These are phyloP conservation scores for Mallotus nudiflorus DNA, from an alignment of 345 rosid genomes.

Conservation along the genomic window DNA sequence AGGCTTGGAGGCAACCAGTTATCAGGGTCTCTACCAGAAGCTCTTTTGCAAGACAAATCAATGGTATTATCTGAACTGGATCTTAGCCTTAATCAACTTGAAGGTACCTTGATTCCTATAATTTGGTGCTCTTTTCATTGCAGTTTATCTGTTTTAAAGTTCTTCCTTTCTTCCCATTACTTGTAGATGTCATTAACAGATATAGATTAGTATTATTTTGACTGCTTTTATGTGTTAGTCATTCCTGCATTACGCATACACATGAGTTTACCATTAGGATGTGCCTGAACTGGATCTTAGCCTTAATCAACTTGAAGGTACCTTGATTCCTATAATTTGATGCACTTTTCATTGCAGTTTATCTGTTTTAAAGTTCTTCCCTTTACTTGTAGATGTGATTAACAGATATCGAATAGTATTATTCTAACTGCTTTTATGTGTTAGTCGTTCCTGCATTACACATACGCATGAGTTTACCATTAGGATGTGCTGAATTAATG, in stretches of 20 bases:
- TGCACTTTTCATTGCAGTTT: too few relatives aligned
- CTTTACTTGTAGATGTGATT: too few relatives aligned
- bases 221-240: too few relatives aligned
- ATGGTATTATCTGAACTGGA: slow-evolving; percentile 78
- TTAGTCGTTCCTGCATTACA: slow-evolving; percentile 3
- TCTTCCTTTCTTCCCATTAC: too few relatives aligned
- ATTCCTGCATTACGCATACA: slow-evolving; percentile 4
- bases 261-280: not conserved
- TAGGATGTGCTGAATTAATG: not conserved
- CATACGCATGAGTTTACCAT: not conserved
- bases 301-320: slow-evolving; percentile 81
- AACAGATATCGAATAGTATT: too few relatives aligned
- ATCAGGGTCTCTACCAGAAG: slow-evolving; percentile 63
- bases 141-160: too few relatives aligned
- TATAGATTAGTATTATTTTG: too few relatives aligned
- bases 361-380: too few relatives aligned
- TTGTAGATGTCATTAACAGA: too few relatives aligned
- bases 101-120: slow-evolving; percentile 50
- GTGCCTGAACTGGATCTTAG: slow-evolving; percentile 83
- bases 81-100: slow-evolving; percentile 74
- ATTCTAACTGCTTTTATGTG: too few relatives aligned
- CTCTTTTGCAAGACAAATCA: slow-evolving; percentile 71
- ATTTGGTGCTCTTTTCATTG: too few relatives aligned
- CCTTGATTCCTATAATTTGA: not conserved
- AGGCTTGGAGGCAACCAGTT: slow-evolving; percentile 67